A percentile compares a stretch with the other conserved stretches of the same genome.
Conservation (phyloP, 2,329 filamentous ascomycete genomes). For the Monilinia vaccinii-corymbosi region DNA sequence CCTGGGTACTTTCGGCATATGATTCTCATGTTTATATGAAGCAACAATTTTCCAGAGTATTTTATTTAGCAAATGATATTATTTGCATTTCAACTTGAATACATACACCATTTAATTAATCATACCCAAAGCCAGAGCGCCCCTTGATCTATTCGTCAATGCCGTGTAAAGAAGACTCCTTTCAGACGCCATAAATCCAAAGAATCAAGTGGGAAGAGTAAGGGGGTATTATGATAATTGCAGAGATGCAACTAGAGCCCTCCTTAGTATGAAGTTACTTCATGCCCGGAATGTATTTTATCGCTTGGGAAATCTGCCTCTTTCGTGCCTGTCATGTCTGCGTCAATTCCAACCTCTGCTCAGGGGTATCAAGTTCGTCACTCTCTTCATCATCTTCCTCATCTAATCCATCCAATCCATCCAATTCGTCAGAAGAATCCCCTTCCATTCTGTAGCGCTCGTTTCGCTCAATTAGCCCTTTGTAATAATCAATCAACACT, state of each 20-base stretch:
- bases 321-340: slow-evolving; percentile 27
- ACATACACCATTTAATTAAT: background rate
- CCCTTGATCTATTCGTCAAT: slow-evolving; percentile 1
- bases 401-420: slow-evolving; percentile 2
- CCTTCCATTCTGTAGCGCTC: slow-evolving; percentile 43
- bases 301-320: slow-evolving; percentile 20
- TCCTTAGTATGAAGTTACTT: background rate
- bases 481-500: slow-evolving; percentile 87
- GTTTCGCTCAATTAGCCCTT: slow-evolving; percentile 65
- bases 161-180: background rate
- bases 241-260: background rate
- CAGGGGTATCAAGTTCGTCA: slow-evolving; percentile 29
- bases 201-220: background rate
- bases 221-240: slow-evolving; percentile 1
- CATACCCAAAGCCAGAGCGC: background rate
- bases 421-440: slow-evolving; percentile 10
- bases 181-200: slow-evolving; percentile 5
- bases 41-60: background rate
- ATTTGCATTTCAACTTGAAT: slow-evolving; percentile 2
- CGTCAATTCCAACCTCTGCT: slow-evolving; percentile 15
- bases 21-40: background rate
- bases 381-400: slow-evolving; percentile 23
- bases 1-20: background rate
- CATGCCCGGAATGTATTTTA: slow-evolving; percentile 7
- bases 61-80: background rate